Percentiles rank a stretch among this genome's conserved stretches.
These are phyloP conservation scores for Oenanthe javanica DNA, from an alignment of 140 eudicot genomes.

Conservation along the genomic window DNA sequence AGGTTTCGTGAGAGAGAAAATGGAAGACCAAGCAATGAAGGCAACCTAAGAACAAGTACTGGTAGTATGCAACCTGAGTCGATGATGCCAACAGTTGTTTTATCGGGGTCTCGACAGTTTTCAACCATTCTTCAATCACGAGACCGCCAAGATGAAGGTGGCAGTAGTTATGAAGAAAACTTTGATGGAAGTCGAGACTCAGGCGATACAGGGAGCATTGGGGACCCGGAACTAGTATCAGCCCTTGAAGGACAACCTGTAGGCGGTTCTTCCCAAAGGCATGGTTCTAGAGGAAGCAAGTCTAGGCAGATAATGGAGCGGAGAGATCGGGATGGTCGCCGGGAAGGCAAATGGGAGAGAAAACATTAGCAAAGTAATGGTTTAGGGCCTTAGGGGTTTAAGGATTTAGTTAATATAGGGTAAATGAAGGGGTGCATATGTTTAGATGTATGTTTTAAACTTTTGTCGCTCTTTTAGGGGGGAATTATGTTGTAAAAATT, in stretches of 20 bases:
- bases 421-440: background rate
- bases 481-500: background rate
- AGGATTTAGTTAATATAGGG: background rate
- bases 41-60: slow-evolving; percentile 46
- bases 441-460: background rate
- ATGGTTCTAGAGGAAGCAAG: slow-evolving; percentile 64
- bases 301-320: slow-evolving; percentile 80
- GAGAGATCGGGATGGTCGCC: slow-evolving; percentile 84
- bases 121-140: slow-evolving; percentile 77
- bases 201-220: slow-evolving; percentile 89
- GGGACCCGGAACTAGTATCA: slow-evolving; percentile 65
- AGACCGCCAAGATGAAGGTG: slow-evolving; percentile 77
- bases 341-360: slow-evolving; percentile 98
- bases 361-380: slow-evolving; percentile 43
- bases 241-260: slow-evolving; percentile 67
- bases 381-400: background rate
- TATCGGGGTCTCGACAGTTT: slow-evolving; percentile 52
- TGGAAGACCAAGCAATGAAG: slow-evolving; percentile 55
- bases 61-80: slow-evolving; percentile 44
- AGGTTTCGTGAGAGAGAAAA: slow-evolving; percentile 83
- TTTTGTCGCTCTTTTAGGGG: background rate
- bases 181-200: slow-evolving; percentile 86
- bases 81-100: slow-evolving; percentile 41
- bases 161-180: slow-evolving; percentile 80
- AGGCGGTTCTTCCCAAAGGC: slow-evolving; percentile 58